Evolutionary conservation across 192 early-diverging fungal species (phyloP).

Genomic region (Backusella parvicylindrica): DNA sequence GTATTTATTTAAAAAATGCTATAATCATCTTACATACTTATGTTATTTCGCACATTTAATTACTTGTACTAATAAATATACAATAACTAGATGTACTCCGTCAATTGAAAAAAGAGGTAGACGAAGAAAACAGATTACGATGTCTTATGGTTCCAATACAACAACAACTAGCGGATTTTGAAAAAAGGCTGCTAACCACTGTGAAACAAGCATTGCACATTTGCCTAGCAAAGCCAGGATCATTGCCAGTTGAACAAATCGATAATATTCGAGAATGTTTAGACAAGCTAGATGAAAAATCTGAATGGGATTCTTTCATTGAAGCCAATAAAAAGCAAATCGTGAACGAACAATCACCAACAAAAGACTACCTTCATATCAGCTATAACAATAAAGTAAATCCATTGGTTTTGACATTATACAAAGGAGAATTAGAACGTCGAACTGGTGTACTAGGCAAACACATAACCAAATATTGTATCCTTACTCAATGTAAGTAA

Average conservation of each 20-base stretch:
- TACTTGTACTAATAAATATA: background rate
- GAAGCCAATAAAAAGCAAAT: slow-evolving; percentile 29
- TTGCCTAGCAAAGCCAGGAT: background rate
- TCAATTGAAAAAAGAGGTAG: slow-evolving; percentile 31
- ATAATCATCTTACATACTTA: background rate
- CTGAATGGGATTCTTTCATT: slow-evolving; percentile 39
- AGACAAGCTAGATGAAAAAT: slow-evolving; percentile 19
- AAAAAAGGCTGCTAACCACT: slow-evolving; percentile 18
- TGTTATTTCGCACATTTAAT: background rate
- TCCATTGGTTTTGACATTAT: slow-evolving; percentile 33
- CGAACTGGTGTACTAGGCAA: slow-evolving; percentile 35
- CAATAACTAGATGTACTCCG: slow-evolving; percentile 20
- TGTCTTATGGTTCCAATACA: slow-evolving; percentile 24
- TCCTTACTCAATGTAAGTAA: slow-evolving; percentile 34
- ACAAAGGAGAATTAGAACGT: slow-evolving; percentile 35
- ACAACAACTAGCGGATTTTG: slow-evolving; percentile 19
- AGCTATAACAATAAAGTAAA: slow-evolving; percentile 38
- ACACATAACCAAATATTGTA: slow-evolving; percentile 40
- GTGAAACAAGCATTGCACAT: slow-evolving; percentile 17
- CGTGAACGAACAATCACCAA: slow-evolving; percentile 32
- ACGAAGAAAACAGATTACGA: slow-evolving; percentile 35
- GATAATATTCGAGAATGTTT: slow-evolving; percentile 19
- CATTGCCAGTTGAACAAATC: background rate
- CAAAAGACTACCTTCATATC: slow-evolving; percentile 29
- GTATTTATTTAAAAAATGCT: background rate